Conservation (phyloP, 441 rosid species). For the Daphne laureola region DNA sequence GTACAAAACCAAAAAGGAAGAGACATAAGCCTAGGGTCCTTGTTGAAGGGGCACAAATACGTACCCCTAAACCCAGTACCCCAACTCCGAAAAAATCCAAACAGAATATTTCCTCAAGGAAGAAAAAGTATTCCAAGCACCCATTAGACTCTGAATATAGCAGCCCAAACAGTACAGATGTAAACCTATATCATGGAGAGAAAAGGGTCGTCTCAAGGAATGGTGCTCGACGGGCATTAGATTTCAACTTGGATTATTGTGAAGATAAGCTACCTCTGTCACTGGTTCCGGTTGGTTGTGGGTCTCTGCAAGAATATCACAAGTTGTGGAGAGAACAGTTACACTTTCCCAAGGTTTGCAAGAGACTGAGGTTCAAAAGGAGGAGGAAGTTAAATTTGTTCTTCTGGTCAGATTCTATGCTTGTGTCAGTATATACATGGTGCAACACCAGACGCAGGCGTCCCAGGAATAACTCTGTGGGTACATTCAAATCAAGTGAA, state of each 20-base stretch:
- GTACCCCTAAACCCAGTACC: slow-evolving; percentile 1
- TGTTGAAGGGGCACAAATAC: slow-evolving; percentile 1
- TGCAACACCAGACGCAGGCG: background rate
- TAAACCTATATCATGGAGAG: background rate
- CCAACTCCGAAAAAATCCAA: slow-evolving; percentile 8
- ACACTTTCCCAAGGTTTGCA: background rate
- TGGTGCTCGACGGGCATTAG: slow-evolving; percentile 15
- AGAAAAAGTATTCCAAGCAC: slow-evolving; percentile 16
- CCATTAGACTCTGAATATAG: too few species aligned
- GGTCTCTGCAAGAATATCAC: too few species aligned
- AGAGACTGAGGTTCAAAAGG: slow-evolving; percentile 8
- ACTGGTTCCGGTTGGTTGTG: too few species aligned
- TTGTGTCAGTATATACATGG: background rate
- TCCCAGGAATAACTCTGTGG: slow-evolving; percentile 1
- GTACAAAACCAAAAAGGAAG: slow-evolving; percentile 8
- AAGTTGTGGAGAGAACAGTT: too few species aligned
- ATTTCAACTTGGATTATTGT: slow-evolving; percentile 17
- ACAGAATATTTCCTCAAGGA: slow-evolving; percentile 6
- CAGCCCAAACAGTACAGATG: too few species aligned
- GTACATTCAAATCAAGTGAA: background rate
- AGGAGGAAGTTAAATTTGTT: slow-evolving; percentile 8
- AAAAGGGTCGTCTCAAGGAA: background rate
- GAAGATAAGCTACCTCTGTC: too few species aligned
- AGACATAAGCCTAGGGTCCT: slow-evolving; percentile 13
- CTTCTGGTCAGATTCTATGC: background rate